These are phyloP conservation scores for Prunus yedoensis DNA, from an alignment of 331 rosid species.

Conservation along the genomic window DNA sequence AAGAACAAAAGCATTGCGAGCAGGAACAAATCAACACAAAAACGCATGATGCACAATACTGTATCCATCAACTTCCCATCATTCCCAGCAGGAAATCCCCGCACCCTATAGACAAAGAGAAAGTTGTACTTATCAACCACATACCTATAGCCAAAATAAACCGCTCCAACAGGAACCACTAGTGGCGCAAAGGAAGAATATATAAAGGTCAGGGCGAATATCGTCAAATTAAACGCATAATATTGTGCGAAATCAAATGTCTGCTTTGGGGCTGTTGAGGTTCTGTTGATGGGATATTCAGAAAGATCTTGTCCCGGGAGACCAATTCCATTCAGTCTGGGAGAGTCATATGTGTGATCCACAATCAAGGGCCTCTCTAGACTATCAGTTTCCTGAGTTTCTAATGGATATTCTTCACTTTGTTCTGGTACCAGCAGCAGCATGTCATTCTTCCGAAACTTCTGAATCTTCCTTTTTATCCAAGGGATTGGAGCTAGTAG, in stretches of 20 bases:
- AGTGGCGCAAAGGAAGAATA: constrained; percentile 91
- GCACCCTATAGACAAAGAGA: constrained; percentile 82
- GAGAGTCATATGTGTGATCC: constrained; percentile 41
- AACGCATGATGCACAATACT: constrained; percentile 80
- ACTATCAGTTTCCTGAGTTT: constrained; percentile 64
- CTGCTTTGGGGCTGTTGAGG: constrained; percentile 86
- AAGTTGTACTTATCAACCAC: constrained; percentile 97
- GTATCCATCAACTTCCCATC: constrained; percentile 95
- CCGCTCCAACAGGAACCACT: constrained; percentile 87
- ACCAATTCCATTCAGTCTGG: constrained; percentile 42
- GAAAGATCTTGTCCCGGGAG: constrained; percentile 73
- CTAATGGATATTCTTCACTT: constrained; percentile 77
- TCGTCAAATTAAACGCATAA: constrained; percentile 88
- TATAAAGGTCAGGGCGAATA: constrained; percentile 84
- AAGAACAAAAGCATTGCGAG: constrained; percentile 91
- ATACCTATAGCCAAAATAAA: constrained; percentile 93
- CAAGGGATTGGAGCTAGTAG: constrained; percentile 94
- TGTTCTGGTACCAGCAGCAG: constrained; percentile 92
- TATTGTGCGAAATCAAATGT: constrained; percentile 95
- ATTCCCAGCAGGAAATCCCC: constrained; percentile 95
- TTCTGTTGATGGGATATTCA: constrained; percentile 70
- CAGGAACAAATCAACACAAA: constrained; percentile 80
- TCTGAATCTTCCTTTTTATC: constrained; percentile 79
- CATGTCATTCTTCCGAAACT: constrained; percentile 92
- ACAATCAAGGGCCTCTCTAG: constrained; percentile 69